These are phyloP conservation scores for Symbiotaphrina buchneri DNA, from an alignment of 495 filamentous ascomycete species.

Conservation along the genomic window DNA sequence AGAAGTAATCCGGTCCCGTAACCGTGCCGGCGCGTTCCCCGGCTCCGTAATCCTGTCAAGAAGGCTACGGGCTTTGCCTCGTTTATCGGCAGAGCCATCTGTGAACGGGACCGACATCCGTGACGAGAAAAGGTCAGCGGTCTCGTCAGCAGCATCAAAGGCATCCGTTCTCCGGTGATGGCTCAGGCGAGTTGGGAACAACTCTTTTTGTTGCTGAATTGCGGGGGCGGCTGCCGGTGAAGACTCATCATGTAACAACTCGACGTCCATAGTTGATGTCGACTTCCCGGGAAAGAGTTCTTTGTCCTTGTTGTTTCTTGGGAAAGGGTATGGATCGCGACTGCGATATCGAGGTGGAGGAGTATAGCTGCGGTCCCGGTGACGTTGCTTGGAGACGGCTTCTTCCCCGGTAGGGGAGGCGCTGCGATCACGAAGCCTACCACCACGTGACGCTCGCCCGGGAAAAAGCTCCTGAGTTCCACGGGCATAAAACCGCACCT, in stretches of 20 bases:
- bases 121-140: conserved; percentile 29
- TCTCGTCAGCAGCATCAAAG: conserved; percentile 39
- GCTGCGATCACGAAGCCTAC: conserved; percentile 35
- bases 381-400: too few species aligned
- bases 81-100: conserved; percentile 12
- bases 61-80: not conserved
- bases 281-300: conserved; percentile 11
- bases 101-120: conserved; percentile 27
- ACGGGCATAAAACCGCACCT: conserved; percentile 8
- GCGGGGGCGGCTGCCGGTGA: not conserved
- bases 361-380: conserved; percentile 2
- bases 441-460: conserved; percentile 3
- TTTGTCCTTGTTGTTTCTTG: conserved; percentile 6
- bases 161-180: conserved; percentile 44
- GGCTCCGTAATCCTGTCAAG: too few species aligned
- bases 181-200: conserved; percentile 36
- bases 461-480: conserved; percentile 16
- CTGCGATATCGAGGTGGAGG: conserved; percentile 8
- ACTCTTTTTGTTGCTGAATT: too few species aligned
- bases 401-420: conserved; percentile 49
- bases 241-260: too few species aligned
- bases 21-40: too few species aligned
- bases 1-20: too few species aligned
- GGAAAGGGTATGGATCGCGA: conserved; percentile 13
- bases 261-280: not conserved